Evolutionary conservation across 2,329 filamentous ascomycete genomes (phyloP).

Genomic region (Cucurbitaria berberidis): DNA sequence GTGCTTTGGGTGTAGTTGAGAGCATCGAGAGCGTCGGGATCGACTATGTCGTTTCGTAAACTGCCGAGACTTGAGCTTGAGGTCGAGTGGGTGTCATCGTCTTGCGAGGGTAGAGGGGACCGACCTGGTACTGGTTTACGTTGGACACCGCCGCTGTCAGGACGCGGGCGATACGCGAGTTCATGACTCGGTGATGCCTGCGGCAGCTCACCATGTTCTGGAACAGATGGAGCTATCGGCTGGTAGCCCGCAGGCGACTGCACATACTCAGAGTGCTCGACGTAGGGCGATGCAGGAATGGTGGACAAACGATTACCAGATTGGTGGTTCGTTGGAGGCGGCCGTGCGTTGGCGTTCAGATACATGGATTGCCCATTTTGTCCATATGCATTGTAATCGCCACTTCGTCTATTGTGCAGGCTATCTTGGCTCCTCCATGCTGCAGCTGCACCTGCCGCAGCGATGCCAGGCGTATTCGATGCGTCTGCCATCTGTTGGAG

Average conservation of each 20-base stretch:
- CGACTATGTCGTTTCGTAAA: constrained; percentile 53
- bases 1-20: constrained; percentile 38
- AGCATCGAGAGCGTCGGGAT: constrained; percentile 53
- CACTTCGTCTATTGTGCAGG: constrained; percentile 39
- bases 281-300: constrained; percentile 54
- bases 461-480: constrained; percentile 58
- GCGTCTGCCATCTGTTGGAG: constrained; percentile 79
- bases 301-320: constrained; percentile 51
- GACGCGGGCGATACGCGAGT: constrained; percentile 31
- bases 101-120: constrained; percentile 47
- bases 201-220: constrained; percentile 42
- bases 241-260: constrained; percentile 39
- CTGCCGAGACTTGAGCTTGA: constrained; percentile 52
- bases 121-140: constrained; percentile 53
- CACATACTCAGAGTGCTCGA: constrained; percentile 48
- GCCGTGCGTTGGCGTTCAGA: constrained; percentile 55
- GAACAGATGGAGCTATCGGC: constrained; percentile 43
- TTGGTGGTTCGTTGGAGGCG: constrained; percentile 62
- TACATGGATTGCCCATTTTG: constrained; percentile 30
- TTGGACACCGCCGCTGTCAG: constrained; percentile 37
- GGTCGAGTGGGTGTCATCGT: constrained; percentile 44
- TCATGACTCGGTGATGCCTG: constrained; percentile 30
- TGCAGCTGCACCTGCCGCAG: constrained; percentile 49
- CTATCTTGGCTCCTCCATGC: constrained; percentile 49
- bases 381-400: constrained; percentile 33